phyloP scores from a whole-genome alignment of 352 stramenopile genomes.

The Pythium volutum region DNA sequence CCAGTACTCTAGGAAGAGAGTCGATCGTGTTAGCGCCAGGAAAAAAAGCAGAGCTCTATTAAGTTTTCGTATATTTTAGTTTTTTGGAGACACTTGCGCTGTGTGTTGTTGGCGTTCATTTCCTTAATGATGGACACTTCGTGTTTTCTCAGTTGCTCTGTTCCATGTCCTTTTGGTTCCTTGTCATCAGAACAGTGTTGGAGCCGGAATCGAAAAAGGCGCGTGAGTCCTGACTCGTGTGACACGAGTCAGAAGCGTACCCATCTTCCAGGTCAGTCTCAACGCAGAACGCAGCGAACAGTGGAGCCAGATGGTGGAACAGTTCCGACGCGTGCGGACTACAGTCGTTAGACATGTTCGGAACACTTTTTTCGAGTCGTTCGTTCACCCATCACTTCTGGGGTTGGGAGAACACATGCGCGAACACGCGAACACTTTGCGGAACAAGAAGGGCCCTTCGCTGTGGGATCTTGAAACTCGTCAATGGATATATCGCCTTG shows the following conservation, averaged over 20 bases:
- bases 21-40: conserved; percentile 24
- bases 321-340: conserved; percentile 6
- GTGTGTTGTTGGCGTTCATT: not conserved
- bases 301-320: conserved; percentile 15
- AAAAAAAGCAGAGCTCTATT: conserved; percentile 26
- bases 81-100: conserved; percentile 8
- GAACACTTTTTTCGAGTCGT: conserved; percentile 6
- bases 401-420: not conserved
- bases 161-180: too few species aligned
- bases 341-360: not conserved
- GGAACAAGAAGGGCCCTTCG: conserved; percentile 1
- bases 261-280: conserved; percentile 4
- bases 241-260: conserved; percentile 11
- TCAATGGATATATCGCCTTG: not conserved
- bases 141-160: not conserved
- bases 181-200: too few species aligned
- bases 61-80: conserved; percentile 34
- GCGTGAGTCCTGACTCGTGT: not conserved
- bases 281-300: conserved; percentile 1
- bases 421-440: conserved; percentile 12
- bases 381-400: not conserved
- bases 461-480: too few species aligned
- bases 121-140: not conserved
- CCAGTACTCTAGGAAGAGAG: conserved; percentile 1
- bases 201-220: not conserved